These are phyloP conservation scores for Lentinula edodes DNA, from an alignment of 768 basidiomycete species.

Conservation along the genomic window DNA sequence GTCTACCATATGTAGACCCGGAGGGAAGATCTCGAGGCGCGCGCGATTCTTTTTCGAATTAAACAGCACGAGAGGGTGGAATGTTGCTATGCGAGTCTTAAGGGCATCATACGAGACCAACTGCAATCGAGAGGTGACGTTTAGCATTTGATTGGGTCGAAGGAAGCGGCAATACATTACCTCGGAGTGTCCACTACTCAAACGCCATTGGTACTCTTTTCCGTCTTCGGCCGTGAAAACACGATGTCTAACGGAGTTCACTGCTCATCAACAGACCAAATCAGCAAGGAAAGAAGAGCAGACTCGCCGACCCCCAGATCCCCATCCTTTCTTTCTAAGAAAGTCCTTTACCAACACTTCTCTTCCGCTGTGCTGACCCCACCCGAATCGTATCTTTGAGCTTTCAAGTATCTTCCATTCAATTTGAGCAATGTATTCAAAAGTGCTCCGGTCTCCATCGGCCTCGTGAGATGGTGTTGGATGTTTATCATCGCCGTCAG, in stretches of 20 bases:
- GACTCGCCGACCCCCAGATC: conserved; percentile 16
- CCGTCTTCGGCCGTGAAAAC: conserved; percentile 19
- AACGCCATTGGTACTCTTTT: conserved; percentile 19
- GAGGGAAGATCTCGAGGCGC: conserved; percentile 15
- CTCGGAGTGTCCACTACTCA: conserved; percentile 9
- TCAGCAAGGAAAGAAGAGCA: background rate
- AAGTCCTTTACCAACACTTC: conserved; percentile 21
- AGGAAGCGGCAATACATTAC: conserved; percentile 1
- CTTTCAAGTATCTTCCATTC: conserved; percentile 26
- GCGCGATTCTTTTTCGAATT: conserved; percentile 10
- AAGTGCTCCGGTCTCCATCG: background rate
- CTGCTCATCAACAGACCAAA: too few relatives aligned
- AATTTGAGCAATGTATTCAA: conserved; percentile 22
- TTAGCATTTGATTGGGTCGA: background rate
- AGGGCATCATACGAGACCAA: conserved; percentile 14
- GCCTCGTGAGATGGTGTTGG: background rate
- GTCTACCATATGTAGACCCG: conserved; percentile 20
- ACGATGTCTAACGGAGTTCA: conserved; percentile 7
- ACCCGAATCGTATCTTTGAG: conserved; percentile 22
- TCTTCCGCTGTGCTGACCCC: conserved; percentile 8
- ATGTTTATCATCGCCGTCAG: background rate
- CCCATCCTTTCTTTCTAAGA: conserved; percentile 18
- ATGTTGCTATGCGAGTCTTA: conserved; percentile 14
- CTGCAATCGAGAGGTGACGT: conserved; percentile 4
- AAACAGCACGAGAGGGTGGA: conserved; percentile 12